phyloP scores from a whole-genome alignment of 2,329 filamentous ascomycete species.

The Penicillium sp. region DNA sequence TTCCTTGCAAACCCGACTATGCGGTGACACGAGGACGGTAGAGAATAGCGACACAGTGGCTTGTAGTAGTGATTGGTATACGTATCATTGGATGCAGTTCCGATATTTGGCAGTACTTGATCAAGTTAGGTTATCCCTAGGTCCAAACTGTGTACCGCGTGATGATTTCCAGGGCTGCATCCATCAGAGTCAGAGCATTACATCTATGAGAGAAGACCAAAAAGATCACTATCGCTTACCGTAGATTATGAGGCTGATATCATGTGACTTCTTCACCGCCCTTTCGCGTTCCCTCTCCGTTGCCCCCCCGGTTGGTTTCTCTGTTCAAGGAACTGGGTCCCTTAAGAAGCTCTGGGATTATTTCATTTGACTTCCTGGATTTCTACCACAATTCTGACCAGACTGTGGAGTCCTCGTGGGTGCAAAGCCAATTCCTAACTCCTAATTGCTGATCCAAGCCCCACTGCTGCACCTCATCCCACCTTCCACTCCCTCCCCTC shows the following conservation, averaged over 20 bases:
- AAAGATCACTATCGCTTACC: neutral
- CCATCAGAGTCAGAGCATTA: neutral
- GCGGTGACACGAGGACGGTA: slow-evolving; percentile 6
- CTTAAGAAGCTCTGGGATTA: slow-evolving; percentile 6
- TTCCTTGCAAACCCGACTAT: slow-evolving; percentile 11
- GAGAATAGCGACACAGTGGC: neutral
- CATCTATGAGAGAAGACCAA: neutral
- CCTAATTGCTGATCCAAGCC: slow-evolving; percentile 18
- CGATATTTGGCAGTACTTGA: neutral
- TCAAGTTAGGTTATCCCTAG: neutral
- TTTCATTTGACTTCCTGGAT: slow-evolving; percentile 11
- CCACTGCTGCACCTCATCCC: slow-evolving; percentile 27
- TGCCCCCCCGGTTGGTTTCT: slow-evolving; percentile 14
- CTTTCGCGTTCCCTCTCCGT: slow-evolving; percentile 23
- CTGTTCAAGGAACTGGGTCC: slow-evolving; percentile 12
- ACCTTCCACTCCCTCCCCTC: slow-evolving; percentile 18
- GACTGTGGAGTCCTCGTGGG: slow-evolving; percentile 15
- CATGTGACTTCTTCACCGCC: slow-evolving; percentile 31
- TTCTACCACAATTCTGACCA: slow-evolving; percentile 3
- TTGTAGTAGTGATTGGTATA: neutral
- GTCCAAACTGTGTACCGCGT: neutral
- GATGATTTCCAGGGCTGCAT: neutral
- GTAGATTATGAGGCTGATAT: slow-evolving; percentile 24
- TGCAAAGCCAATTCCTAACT: slow-evolving; percentile 13
- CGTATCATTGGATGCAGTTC: neutral